Evolutionary conservation across 805 yeast genomes (phyloP), one percentile per base, ranked within the genome.

Genomic region (Limtongozyma cylindracea): DNA sequence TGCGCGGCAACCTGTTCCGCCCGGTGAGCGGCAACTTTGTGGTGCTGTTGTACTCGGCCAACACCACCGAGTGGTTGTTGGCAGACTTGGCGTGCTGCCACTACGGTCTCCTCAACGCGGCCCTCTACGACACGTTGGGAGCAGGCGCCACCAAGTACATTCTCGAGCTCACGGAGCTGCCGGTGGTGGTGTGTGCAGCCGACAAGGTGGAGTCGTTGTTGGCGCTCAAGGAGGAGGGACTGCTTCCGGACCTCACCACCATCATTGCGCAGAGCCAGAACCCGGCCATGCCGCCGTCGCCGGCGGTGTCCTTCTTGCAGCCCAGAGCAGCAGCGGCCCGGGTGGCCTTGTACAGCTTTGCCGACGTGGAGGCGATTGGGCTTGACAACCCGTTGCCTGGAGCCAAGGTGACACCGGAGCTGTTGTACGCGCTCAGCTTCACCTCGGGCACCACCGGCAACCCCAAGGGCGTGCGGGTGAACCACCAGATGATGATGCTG

Each of bases 371-470:
- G 31, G 36, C 16, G 27, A 48, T 27, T 32, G 61, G 38, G 26
- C 23, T 33, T 39, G 23, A 28, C 4, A 29, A 22, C 43, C 54
- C 19, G 33, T 39, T 27, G 34, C 39, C 19, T 2, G 37, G 33
- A 18, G 26, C 37, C 13, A 60, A 61, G 9, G 72, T 76, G 13
- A 44, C 39, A 1, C 58, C 66, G 1, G 54, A 59, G 9, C 37
- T 45, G 3, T 19, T 34, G 6, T 64, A 61, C 37, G 66, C 80
- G n/a, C 58, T 71, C 21, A 61, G 70, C 6, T 70, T 69, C 38
- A 71, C 82, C 3, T 66, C 77, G 0, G 82, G 82, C 16, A 70
- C 82, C 2, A 69, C 80, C 1, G 18, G 18, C 18, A 41, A 54
- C 10, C 82, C 82, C 21, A 70, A 71, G 41, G 82, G 82, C 23